Conservation (phyloP, 1,284 basidiomycete genomes). For the Athelia sp. region DNA sequence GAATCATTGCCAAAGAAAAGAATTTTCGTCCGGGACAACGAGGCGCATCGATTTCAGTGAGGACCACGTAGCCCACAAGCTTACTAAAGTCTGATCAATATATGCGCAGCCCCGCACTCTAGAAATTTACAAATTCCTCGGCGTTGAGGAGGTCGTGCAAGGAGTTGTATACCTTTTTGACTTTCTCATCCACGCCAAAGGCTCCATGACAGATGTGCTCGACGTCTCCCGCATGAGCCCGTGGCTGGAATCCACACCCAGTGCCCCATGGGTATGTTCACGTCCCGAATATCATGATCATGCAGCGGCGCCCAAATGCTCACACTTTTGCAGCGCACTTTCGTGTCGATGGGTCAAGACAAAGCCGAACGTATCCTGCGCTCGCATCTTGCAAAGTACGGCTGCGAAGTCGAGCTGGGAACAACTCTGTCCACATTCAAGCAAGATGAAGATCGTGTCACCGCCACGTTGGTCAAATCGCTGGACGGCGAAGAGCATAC, state of each 20-base stretch:
- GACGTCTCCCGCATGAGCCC: slow-evolving; percentile 3
- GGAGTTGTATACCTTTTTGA: slow-evolving; percentile 4
- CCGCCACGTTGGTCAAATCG: slow-evolving; percentile 24
- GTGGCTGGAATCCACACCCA: slow-evolving; percentile 2
- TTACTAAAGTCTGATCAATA: not conserved
- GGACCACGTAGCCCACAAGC: not conserved
- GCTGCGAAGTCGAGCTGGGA: slow-evolving; percentile 29
- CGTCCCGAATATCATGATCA: not conserved
- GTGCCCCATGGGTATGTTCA: not conserved
- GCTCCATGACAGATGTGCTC: too few species aligned
- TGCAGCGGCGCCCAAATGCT: too few species aligned
- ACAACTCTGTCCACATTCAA: slow-evolving; percentile 32
- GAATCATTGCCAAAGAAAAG: slow-evolving; percentile 22
- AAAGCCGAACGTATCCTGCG: slow-evolving; percentile 31
- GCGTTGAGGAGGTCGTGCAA: slow-evolving; percentile 16
- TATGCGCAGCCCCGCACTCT: slow-evolving; percentile 21
- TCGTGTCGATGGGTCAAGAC: slow-evolving; percentile 32
- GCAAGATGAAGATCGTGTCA: slow-evolving; percentile 25
- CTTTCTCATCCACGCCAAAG: too few species aligned
- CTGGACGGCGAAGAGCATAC: slow-evolving; percentile 12
- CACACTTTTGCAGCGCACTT: slow-evolving; percentile 20
- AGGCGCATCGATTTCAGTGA: slow-evolving; percentile 16
- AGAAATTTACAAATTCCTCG: slow-evolving; percentile 22
- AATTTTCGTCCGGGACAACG: slow-evolving; percentile 15
- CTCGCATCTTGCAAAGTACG: slow-evolving; percentile 21